phyloP scores from a whole-genome alignment of 2,329 filamentous ascomycete species.

The Hymenoscyphus albidus region DNA sequence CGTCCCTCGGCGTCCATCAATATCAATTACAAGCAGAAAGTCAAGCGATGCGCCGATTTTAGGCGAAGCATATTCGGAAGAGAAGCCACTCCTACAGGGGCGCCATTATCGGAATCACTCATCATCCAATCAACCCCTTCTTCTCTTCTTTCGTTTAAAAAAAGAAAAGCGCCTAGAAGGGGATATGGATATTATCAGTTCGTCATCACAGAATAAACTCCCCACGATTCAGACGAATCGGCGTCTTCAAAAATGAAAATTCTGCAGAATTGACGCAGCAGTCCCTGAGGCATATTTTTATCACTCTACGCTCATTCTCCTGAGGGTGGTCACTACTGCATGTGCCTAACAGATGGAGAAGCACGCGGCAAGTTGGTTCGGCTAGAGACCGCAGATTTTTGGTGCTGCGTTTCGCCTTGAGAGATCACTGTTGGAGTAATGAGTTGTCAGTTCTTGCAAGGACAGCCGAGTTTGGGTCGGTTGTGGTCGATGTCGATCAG shows the following conservation, averaged over 20 bases:
- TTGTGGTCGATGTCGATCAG: conserved; percentile 9
- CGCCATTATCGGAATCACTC: conserved; percentile 9
- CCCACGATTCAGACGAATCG: neutral
- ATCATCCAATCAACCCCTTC: conserved; percentile 18
- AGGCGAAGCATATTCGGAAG: neutral
- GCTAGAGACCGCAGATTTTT: neutral
- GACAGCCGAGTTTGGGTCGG: neutral
- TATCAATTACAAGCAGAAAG: neutral
- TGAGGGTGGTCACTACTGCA: neutral
- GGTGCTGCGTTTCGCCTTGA: conserved; percentile 2
- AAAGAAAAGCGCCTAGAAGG: conserved; percentile 9
- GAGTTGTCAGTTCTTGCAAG: neutral
- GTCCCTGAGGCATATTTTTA: conserved; percentile 1
- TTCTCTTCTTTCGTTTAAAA: neutral
- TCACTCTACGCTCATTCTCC: neutral
- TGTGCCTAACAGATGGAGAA: neutral
- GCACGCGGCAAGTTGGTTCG: neutral
- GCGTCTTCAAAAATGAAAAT: neutral
- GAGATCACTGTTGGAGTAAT: neutral
- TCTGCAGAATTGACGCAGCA: neutral
- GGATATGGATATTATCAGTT: neutral
- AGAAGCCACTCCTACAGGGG: conserved; percentile 10
- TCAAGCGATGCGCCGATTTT: neutral
- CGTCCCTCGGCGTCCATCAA: neutral
- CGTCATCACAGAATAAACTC: neutral